Conservation (phyloP, 441 rosid species). For the Populus hybrid region DNA sequence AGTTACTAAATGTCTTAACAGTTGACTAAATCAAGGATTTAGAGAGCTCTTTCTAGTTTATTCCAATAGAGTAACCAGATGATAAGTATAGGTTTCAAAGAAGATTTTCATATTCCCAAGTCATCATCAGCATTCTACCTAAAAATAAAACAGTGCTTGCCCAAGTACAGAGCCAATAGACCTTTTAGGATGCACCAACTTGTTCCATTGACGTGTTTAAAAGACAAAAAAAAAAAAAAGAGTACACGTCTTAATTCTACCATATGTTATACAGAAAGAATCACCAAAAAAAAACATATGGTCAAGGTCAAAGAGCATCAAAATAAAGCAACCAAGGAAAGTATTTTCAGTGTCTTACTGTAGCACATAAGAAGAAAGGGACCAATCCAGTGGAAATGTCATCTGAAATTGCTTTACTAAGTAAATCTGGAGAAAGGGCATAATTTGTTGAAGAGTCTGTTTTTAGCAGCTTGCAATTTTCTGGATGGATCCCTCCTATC, state of each 20-base stretch:
- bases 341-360: constrained; percentile 40
- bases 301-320: neutral
- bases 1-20: neutral
- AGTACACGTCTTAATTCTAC: neutral
- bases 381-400: constrained; percentile 65
- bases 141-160: neutral
- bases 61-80: neutral
- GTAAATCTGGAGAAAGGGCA: constrained; percentile 52
- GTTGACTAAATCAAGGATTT: neutral
- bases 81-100: neutral
- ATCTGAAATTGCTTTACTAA: constrained; percentile 50
- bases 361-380: constrained; percentile 81
- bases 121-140: neutral
- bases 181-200: neutral
- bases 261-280: neutral
- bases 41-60: neutral
- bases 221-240: neutral
- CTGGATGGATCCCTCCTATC: constrained; percentile 75
- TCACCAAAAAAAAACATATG: constrained; percentile 4
- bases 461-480: constrained; percentile 62
- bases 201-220: neutral
- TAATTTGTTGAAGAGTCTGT: constrained; percentile 67
- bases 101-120: neutral
- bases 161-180: neutral
- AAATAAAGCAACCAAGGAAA: constrained; percentile 9